A percentile compares a stretch with the other conserved stretches of the same genome.
Conservation (phyloP, 1,284 basidiomycete species). For the Ceratobasidium sp. region DNA sequence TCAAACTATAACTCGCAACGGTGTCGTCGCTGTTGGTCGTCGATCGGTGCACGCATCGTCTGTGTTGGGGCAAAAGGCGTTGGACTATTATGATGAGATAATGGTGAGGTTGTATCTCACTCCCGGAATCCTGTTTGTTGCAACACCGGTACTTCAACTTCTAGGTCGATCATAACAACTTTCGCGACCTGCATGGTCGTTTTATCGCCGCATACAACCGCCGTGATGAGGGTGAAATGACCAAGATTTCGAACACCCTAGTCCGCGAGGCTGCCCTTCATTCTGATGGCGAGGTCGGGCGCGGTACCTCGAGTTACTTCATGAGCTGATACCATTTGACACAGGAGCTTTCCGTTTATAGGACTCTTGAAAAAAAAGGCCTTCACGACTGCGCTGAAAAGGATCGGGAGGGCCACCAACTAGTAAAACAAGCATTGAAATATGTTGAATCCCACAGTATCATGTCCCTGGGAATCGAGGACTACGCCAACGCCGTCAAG, state of each 20-base stretch:
- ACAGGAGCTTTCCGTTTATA: constrained; percentile 22
- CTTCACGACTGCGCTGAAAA: constrained; percentile 18
- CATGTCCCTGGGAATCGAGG: constrained; percentile 9
- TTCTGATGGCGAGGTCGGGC: constrained; percentile 15
- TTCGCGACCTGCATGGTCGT: constrained; percentile 13
- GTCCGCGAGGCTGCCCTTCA: constrained; percentile 18
- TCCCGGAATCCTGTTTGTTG: background rate
- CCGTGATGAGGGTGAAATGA: constrained; percentile 7
- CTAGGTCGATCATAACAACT: constrained; percentile 22
- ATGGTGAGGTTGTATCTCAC: background rate
- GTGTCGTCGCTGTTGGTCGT: too few species aligned
- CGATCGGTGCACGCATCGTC: too few species aligned
- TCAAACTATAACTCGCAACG: too few species aligned
- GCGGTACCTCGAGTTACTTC: background rate
- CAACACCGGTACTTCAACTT: background rate
- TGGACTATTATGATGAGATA: constrained; percentile 14
- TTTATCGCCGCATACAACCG: background rate
- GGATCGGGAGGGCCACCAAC: constrained; percentile 1
- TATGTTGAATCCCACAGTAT: constrained; percentile 7
- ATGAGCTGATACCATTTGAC: background rate
- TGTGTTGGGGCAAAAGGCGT: too few species aligned
- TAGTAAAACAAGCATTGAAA: constrained; percentile 8
- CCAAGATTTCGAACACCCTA: constrained; percentile 16
- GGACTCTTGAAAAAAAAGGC: background rate
- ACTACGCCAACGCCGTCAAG: constrained; percentile 4